phyloP scores from a whole-genome alignment of 331 rosid species.

The Quercus tomentella region DNA sequence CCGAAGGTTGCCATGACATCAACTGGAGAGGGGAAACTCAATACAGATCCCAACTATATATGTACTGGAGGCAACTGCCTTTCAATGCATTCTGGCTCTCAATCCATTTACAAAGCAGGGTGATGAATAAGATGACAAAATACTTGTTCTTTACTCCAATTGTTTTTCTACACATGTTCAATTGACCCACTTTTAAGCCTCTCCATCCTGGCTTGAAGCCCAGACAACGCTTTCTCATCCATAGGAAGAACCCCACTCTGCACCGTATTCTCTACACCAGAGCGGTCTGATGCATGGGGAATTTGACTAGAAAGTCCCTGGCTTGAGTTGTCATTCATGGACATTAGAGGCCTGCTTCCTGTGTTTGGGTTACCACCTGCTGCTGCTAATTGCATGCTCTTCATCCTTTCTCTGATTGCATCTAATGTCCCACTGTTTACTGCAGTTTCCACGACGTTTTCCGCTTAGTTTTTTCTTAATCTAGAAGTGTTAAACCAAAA shows the following conservation, averaged over 20 bases:
- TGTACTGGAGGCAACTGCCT: not conserved
- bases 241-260: constrained; percentile 80
- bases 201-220: constrained; percentile 99
- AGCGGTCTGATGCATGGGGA: constrained; percentile 49
- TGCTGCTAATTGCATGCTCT: constrained; percentile 89
- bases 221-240: constrained; percentile 96
- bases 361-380: constrained; percentile 65
- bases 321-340: constrained; percentile 52
- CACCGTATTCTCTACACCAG: constrained; percentile 45
- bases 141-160: not conserved
- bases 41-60: not conserved
- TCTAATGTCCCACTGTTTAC: constrained; percentile 91
- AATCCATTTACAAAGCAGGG: not conserved
- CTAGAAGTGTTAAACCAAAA: not conserved
- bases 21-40: not conserved
- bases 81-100: not conserved
- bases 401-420: constrained; percentile 95
- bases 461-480: not conserved
- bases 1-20: not conserved
- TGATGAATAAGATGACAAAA: not conserved
- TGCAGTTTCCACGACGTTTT: constrained; percentile 31
- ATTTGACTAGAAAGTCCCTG: constrained; percentile 53
- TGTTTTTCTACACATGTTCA: constrained; percentile 45
- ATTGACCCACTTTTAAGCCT: constrained; percentile 91
- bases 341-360: constrained; percentile 52